These are phyloP conservation scores for Termitomyces sp. DNA, from an alignment of 768 basidiomycete species.

Conservation along the genomic window DNA sequence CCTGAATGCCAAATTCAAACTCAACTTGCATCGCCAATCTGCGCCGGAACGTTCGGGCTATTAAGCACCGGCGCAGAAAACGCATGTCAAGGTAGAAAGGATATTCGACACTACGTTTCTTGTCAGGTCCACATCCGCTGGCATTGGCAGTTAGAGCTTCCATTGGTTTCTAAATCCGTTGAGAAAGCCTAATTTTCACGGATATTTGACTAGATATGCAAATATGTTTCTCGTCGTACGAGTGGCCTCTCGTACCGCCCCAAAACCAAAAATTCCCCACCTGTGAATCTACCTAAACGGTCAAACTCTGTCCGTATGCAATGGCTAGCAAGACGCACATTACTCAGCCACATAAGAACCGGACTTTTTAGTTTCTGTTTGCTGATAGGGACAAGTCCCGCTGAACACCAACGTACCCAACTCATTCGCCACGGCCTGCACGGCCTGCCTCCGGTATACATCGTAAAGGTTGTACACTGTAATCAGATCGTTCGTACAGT, in stretches of 20 bases:
- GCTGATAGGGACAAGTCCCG: constrained; percentile 7
- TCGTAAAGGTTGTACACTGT: not conserved
- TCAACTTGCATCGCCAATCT: too few relatives aligned
- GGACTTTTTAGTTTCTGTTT: not conserved
- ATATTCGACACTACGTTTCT: too few relatives aligned
- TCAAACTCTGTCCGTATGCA: not conserved
- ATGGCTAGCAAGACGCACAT: not conserved
- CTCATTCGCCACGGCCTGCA: constrained; percentile 1
- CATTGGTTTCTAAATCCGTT: too few relatives aligned
- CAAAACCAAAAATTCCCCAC: not conserved
- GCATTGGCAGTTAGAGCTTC: too few relatives aligned
- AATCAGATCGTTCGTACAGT: not conserved
- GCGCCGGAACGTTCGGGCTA: too few relatives aligned
- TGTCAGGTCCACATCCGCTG: too few relatives aligned
- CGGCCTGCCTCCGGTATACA: not conserved
- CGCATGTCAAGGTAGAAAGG: too few relatives aligned
- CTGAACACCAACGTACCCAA: constrained; percentile 4
- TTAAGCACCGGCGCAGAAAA: too few relatives aligned
- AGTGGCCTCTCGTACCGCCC: not conserved
- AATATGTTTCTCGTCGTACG: not conserved
- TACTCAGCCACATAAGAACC: not conserved
- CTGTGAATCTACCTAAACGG: too few relatives aligned
- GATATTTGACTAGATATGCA: not conserved
- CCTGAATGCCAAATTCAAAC: too few relatives aligned
- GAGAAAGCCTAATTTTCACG: not conserved